phyloP scores from a whole-genome alignment of 1,284 basidiomycete species.

The Phlebopus sp. region DNA sequence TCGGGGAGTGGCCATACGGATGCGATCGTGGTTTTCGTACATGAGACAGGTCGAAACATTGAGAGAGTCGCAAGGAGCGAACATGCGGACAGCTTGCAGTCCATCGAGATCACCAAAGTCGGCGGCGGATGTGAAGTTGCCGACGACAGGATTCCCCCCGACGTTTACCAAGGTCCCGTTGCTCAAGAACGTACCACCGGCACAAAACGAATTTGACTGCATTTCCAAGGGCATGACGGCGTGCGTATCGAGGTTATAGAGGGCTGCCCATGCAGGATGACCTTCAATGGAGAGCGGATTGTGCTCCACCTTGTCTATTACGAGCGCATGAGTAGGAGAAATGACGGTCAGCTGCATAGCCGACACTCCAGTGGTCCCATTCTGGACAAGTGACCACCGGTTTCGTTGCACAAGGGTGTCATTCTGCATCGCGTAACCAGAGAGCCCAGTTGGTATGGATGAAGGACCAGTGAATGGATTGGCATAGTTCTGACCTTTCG shows the following conservation, averaged over 20 bases:
- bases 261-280: slow-evolving; percentile 75
- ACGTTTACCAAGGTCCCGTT: slow-evolving; percentile 77
- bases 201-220: slow-evolving; percentile 85
- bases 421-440: neutral
- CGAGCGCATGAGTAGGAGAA: slow-evolving; percentile 65
- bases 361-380: slow-evolving; percentile 72
- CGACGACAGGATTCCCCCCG: slow-evolving; percentile 74
- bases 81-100: slow-evolving; percentile 69
- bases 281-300: slow-evolving; percentile 71
- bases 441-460: neutral
- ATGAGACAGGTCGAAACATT: slow-evolving; percentile 52
- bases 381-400: slow-evolving; percentile 50
- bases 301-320: slow-evolving; percentile 84
- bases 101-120: slow-evolving; percentile 78
- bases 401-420: slow-evolving; percentile 4
- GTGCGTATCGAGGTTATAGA: slow-evolving; percentile 68
- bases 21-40: slow-evolving; percentile 59
- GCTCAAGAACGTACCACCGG: slow-evolving; percentile 72
- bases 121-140: slow-evolving; percentile 55
- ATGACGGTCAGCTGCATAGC: slow-evolving; percentile 80
- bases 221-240: slow-evolving; percentile 62
- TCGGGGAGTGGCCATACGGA: slow-evolving; percentile 69
- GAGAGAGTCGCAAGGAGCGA: slow-evolving; percentile 62
- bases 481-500: slow-evolving; percentile 31
- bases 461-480: slow-evolving; percentile 10